Percentiles rank a stretch among this genome's conserved stretches.
Evolutionary conservation across 805 yeast genomes (phyloP).

Genomic region (Saturnispora sekii): DNA sequence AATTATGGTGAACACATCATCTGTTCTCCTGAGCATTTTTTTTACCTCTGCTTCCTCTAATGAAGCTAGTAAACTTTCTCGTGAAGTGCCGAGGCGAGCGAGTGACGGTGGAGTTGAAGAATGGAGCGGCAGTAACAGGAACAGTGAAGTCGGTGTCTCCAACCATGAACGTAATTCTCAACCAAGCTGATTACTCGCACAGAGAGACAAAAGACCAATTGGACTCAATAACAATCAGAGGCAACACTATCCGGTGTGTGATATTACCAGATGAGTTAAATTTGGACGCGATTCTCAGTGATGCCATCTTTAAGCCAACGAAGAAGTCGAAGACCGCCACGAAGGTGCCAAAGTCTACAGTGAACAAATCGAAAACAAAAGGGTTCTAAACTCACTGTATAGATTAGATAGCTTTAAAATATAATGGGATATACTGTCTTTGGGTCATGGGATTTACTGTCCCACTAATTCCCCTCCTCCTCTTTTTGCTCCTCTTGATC

Average conservation of each 20-base stretch:
- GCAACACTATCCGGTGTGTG: slow-evolving; percentile 78
- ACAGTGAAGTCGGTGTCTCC: slow-evolving; percentile 80
- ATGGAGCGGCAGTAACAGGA: slow-evolving; percentile 82
- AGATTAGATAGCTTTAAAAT: not conserved
- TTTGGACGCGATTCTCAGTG: slow-evolving; percentile 52
- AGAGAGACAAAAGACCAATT: slow-evolving; percentile 28
- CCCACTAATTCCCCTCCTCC: too few species aligned
- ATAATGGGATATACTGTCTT: not conserved
- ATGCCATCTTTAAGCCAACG: slow-evolving; percentile 32
- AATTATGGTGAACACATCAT: too few species aligned
- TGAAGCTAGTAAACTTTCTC: slow-evolving; percentile 68
- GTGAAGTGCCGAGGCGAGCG: slow-evolving; percentile 81
- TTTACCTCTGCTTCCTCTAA: slow-evolving; percentile 11
- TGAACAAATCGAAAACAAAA: slow-evolving; percentile 13
- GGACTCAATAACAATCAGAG: slow-evolving; percentile 78
- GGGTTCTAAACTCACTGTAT: slow-evolving; percentile 5
- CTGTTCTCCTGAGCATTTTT: not conserved
- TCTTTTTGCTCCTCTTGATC: slow-evolving; percentile 15
- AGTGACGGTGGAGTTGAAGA: slow-evolving; percentile 83
- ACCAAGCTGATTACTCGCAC: slow-evolving; percentile 71
- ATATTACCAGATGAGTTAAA: slow-evolving; percentile 81
- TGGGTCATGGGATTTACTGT: too few species aligned
- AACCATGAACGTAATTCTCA: slow-evolving; percentile 77
- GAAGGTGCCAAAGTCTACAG: slow-evolving; percentile 15
- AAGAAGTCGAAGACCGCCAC: slow-evolving; percentile 23